Evolutionary conservation across 1,284 basidiomycete genomes (phyloP).

Genomic region (Volvariella surrecta): DNA sequence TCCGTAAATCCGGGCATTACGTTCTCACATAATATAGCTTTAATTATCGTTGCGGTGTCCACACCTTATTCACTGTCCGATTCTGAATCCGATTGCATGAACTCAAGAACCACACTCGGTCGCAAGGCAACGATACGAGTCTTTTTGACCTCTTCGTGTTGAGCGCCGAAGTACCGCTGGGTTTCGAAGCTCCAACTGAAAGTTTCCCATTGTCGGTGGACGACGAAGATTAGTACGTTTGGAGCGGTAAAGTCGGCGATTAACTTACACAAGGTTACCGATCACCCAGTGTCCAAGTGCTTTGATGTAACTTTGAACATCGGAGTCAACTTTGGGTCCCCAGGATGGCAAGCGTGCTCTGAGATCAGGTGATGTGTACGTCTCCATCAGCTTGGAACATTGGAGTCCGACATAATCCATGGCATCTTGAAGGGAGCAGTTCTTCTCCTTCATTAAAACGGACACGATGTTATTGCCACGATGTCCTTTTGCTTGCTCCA

Average conservation of each 20-base stretch:
- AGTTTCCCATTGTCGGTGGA: conserved; percentile 10
- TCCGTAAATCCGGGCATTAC: no score
- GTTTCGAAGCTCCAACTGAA: conserved; percentile 50
- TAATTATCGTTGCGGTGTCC: no score
- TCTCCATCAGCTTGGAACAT: conserved; percentile 40
- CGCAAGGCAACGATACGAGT: conserved; percentile 35
- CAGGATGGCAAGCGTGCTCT: conserved; percentile 40
- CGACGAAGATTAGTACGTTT: conserved; percentile 8
- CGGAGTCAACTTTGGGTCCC: conserved; percentile 35
- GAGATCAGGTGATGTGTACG: conserved; percentile 38
- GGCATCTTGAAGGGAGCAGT: conserved; percentile 46
- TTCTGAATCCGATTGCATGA: conserved; percentile 21
- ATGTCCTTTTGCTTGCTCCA: conserved; percentile 65
- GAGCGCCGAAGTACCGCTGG: conserved; percentile 45
- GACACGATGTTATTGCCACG: conserved; percentile 59
- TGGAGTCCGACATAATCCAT: conserved; percentile 47
- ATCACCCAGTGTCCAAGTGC: conserved; percentile 41
- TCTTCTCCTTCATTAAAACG: conserved; percentile 51
- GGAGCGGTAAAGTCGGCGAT: conserved; percentile 4
- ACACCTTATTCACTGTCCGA: conserved; percentile 28
- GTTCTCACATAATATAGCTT: no score
- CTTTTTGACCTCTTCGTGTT: conserved; percentile 35
- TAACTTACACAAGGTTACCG: conserved; percentile 37
- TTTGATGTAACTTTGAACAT: conserved; percentile 38
- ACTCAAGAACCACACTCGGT: conserved; percentile 24